Evolutionary conservation across 192 early-diverging fungal species (phyloP).

Genomic region (Backusella liffmaniae): DNA sequence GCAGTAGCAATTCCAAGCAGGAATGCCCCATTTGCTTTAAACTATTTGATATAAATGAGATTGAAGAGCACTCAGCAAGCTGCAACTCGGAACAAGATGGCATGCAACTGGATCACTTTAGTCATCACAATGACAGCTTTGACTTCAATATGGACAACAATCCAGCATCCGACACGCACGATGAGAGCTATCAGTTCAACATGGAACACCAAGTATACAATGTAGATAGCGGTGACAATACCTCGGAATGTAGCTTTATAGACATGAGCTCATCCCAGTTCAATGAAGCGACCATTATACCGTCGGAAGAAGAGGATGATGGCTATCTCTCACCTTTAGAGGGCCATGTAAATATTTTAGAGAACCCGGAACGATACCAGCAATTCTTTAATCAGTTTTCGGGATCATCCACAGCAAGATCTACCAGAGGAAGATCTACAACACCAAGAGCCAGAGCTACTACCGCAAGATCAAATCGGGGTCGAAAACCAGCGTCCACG

Average conservation of each 20-base stretch:
- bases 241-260: neutral
- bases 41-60: neutral
- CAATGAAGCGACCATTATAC: neutral
- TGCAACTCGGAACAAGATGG: neutral
- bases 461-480: no score
- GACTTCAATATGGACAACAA: neutral
- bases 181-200: neutral
- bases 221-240: neutral
- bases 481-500: neutral
- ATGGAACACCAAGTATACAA: neutral
- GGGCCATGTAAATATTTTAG: neutral
- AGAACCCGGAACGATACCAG: neutral
- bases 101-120: neutral
- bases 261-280: constrained; percentile 1
- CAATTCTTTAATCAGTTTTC: neutral
- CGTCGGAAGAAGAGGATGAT: neutral
- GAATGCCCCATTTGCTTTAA: neutral
- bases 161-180: neutral
- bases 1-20: neutral
- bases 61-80: neutral
- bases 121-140: neutral
- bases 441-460: no score
- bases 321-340: neutral
- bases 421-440: neutral
- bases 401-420: neutral